Percentiles rank a stretch among this genome's conserved stretches.
These are phyloP conservation scores for Microcyclosporella mali DNA, from an alignment of 2,329 filamentous ascomycete genomes.

Conservation along the genomic window DNA sequence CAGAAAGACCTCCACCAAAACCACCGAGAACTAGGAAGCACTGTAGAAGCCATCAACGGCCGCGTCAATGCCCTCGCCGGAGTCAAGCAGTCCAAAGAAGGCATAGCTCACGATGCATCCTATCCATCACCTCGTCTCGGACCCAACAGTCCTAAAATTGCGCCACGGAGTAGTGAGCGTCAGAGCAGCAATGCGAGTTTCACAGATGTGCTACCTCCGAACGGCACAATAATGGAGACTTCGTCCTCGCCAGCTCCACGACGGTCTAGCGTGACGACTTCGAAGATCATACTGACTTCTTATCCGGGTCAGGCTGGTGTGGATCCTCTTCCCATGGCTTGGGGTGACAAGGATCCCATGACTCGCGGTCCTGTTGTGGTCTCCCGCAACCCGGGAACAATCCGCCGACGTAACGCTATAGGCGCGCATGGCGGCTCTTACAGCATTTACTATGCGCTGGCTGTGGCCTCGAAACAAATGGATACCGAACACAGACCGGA, in stretches of 20 bases:
- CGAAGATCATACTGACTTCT: constrained; percentile 66
- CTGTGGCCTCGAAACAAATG: constrained; percentile 84
- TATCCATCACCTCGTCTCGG: constrained; percentile 22
- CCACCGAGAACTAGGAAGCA: constrained; percentile 48
- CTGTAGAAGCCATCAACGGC: constrained; percentile 56
- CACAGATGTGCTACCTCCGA: constrained; percentile 17
- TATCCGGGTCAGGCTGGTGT: constrained; percentile 94
- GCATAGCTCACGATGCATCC: constrained; percentile 34
- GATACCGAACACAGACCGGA: constrained; percentile 72
- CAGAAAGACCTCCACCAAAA: constrained; percentile 51
- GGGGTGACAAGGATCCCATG: constrained; percentile 71
- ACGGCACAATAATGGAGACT: constrained; percentile 5
- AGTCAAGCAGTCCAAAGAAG: constrained; percentile 52
- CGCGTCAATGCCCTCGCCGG: constrained; percentile 56
- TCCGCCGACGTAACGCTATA: constrained; percentile 70
- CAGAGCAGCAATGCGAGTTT: constrained; percentile 21
- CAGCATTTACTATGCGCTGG: constrained; percentile 89
- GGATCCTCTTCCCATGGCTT: constrained; percentile 80
- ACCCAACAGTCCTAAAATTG: constrained; percentile 19
- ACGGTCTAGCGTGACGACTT: constrained; percentile 41
- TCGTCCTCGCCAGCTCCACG: constrained; percentile 26
- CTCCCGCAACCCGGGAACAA: constrained; percentile 66
- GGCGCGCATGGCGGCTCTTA: constrained; percentile 83
- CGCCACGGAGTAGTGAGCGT: constrained; percentile 17
- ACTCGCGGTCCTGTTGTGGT: constrained; percentile 84